Base-by-base conservation (phyloP, 208 protist species). In the Balamuthia mandrillaris region DNA sequence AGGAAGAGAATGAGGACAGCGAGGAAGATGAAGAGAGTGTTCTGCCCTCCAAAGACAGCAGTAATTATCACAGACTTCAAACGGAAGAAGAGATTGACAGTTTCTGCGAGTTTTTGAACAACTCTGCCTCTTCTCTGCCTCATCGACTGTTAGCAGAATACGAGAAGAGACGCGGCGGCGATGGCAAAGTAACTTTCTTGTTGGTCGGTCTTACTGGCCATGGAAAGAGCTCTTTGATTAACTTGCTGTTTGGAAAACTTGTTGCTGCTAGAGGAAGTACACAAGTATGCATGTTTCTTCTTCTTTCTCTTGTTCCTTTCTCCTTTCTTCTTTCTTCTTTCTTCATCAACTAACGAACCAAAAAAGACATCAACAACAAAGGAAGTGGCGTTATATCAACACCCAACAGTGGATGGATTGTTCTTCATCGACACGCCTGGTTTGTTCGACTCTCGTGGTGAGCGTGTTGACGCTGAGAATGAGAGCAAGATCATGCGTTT, bases 351-450 rank as follows among this genome's bases (percentile, higher is more conserved):
- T 31, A 65, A 65, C 56, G 27, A n/a, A n/a, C n/a, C n/a, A n/a
- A n/a, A n/a, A 1, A 79, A 35, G 29, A 63, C 51, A n/a, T 81
- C 74, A 1, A 81, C 74, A 6, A 81, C 74, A n/a, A 33, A 41
- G 2, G 74, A 81, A 14, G 74, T 81, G 39, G 74, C 74, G 3
- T 52, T 81, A 33, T 81, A 81, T 39, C 29, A 81, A n/a, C 74
- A 81, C 21, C 74, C 74, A 39, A 29, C 39, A 1, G 74, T 81
- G 16, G 74, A 81, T 24, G 74, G 74, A 5, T 39, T 81, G 10
- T 63, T 33, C 41, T 81, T 81, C 74, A 81, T 81, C 47, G 74
- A 81, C 74, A 81, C 74, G 21, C 74, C 74, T n/a, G 74, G 61
- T 27, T 81, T 81, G 37, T 81, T 81, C 18, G 74, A 81, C 29